phyloP scores from a whole-genome alignment of 768 basidiomycete genomes.

The Tulasnella sp. region DNA sequence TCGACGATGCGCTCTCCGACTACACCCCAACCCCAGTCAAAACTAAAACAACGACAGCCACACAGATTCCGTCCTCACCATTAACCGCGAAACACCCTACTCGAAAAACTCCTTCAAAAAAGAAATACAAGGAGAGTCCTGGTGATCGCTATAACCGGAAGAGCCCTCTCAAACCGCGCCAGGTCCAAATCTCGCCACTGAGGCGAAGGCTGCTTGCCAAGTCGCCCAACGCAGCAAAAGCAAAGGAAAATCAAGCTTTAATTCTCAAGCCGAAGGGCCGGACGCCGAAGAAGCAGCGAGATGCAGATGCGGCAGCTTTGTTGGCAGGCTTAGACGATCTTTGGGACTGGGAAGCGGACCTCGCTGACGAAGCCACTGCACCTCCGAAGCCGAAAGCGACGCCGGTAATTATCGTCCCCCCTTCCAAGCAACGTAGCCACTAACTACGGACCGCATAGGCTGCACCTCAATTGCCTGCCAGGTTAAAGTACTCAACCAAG shows the following conservation, averaged over 20 bases:
- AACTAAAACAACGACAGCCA: constrained; percentile 7
- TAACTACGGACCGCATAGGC: background rate
- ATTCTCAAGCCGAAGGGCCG: background rate
- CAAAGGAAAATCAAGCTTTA: constrained; percentile 7
- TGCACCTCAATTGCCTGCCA: background rate
- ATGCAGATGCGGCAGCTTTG: background rate
- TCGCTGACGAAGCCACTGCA: background rate
- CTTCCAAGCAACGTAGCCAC: background rate
- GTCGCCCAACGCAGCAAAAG: constrained; percentile 5
- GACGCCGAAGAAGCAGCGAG: constrained; percentile 1
- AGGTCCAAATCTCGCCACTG: background rate
- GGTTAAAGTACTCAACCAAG: background rate
- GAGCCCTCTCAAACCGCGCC: background rate
- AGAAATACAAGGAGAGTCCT: background rate
- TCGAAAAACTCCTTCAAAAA: background rate
- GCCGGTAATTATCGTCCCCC: background rate
- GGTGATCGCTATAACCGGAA: constrained; percentile 17
- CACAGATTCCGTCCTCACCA: constrained; percentile 5
- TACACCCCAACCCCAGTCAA: constrained; percentile 40
- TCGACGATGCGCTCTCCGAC: constrained; percentile 54
- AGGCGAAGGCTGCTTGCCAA: background rate
- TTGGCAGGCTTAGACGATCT: constrained; percentile 9
- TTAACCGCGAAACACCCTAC: background rate
- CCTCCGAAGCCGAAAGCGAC: background rate
- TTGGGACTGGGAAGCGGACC: constrained; percentile 19